phyloP scores from a whole-genome alignment of 345 rosid genomes.

The Eucalyptus regnans region DNA sequence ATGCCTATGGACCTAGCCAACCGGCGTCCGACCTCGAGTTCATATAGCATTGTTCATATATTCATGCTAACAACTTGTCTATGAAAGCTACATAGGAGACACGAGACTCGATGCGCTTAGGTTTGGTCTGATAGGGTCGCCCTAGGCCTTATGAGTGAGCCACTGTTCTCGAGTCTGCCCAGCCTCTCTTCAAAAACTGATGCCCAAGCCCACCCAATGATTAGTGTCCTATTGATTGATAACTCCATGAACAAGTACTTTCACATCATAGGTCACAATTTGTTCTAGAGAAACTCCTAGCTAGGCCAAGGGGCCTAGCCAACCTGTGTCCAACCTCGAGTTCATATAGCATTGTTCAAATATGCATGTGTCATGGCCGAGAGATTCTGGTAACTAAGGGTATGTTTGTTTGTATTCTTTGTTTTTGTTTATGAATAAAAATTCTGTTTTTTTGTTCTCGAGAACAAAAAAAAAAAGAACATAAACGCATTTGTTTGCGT shows the following conservation, averaged over 20 bases:
- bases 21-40: not conserved
- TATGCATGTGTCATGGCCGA: not conserved
- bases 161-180: not conserved
- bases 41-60: not conserved
- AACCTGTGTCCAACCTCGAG: not conserved
- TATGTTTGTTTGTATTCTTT: too few species aligned
- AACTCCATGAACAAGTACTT: not conserved
- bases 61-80: not conserved
- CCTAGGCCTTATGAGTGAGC: not conserved
- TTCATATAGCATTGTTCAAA: not conserved
- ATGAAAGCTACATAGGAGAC: not conserved
- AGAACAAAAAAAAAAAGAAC: too few species aligned
- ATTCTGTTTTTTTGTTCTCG: too few species aligned
- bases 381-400: too few species aligned
- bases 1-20: not conserved
- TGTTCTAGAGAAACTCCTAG: not conserved
- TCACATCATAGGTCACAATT: not conserved
- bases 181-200: not conserved
- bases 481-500: too few species aligned
- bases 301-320: not conserved
- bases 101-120: not conserved
- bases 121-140: not conserved
- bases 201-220: not conserved
- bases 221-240: too few species aligned
- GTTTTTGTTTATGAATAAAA: too few species aligned